Conservation (phyloP, 352 stramenopile genomes). For the Globisporangium paroecandrum region DNA sequence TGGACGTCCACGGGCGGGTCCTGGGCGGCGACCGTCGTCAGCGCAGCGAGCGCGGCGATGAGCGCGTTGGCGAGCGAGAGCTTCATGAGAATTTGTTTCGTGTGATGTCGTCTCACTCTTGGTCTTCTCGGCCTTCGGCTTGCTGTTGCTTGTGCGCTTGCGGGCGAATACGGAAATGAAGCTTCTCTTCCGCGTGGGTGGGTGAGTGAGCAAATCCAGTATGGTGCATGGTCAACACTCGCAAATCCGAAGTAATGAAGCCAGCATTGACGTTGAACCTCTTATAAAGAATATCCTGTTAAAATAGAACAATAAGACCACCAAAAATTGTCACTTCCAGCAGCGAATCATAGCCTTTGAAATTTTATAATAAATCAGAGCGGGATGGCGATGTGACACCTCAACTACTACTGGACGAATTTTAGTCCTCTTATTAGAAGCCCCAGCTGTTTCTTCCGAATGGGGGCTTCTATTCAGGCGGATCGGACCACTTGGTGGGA, state of each 20-base stretch:
- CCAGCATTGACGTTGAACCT: slow-evolving; percentile 5
- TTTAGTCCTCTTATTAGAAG: slow-evolving; percentile 4
- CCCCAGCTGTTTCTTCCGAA: slow-evolving; percentile 1
- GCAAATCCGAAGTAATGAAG: slow-evolving; percentile 1
- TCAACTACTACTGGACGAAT: background rate
- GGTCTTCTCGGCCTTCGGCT: background rate
- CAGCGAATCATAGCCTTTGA: background rate
- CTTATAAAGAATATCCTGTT: background rate
- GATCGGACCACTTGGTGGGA: background rate
- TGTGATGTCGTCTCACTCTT: background rate
- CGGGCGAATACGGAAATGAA: slow-evolving; percentile 2
- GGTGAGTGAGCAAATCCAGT: background rate
- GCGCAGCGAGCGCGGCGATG: background rate
- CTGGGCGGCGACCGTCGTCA: background rate
- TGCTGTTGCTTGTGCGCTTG: background rate
- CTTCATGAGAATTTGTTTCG: background rate
- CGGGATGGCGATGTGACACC: background rate
- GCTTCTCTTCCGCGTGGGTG: background rate
- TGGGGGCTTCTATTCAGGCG: background rate
- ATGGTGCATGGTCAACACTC: background rate
- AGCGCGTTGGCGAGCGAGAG: background rate
- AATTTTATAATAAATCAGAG: slow-evolving; percentile 1
- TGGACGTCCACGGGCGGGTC: background rate
- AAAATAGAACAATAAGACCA: background rate
- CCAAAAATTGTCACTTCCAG: background rate